These are phyloP conservation scores for Pilatotrama ljubarskyi DNA, from an alignment of 768 basidiomycete genomes.

Conservation along the genomic window DNA sequence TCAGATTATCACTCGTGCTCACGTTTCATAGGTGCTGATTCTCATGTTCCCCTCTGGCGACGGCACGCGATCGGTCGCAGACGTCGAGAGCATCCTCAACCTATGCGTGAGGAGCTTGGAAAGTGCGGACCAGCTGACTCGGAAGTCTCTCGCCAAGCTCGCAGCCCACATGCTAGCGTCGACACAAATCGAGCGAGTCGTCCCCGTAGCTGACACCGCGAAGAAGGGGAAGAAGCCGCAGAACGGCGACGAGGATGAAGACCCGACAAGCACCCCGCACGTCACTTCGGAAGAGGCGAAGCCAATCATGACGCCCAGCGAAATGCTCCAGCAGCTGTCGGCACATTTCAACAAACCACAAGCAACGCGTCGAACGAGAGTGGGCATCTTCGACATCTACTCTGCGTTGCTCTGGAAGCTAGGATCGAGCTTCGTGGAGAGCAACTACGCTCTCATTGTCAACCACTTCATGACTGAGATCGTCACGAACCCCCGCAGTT, in stretches of 20 bases:
- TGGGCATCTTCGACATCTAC: constrained; percentile 90
- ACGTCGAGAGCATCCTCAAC: constrained; percentile 74
- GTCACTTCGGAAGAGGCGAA: constrained; percentile 51
- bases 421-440: constrained; percentile 77
- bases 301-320: constrained; percentile 68
- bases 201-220: constrained; percentile 44
- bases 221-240: constrained; percentile 61
- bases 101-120: constrained; percentile 77
- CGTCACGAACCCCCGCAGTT: constrained; percentile 57
- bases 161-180: constrained; percentile 82
- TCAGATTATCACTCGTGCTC: background rate
- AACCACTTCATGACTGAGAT: constrained; percentile 80
- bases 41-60: constrained; percentile 62
- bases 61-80: constrained; percentile 56
- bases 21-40: constrained; percentile 43
- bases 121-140: constrained; percentile 77
- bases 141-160: constrained; percentile 77
- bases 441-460: constrained; percentile 77
- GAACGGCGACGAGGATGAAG: constrained; percentile 47
- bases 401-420: constrained; percentile 72
- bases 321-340: constrained; percentile 85
- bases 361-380: constrained; percentile 66
- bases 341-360: constrained; percentile 76
- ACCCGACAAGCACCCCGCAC: constrained; percentile 52
- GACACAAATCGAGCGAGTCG: constrained; percentile 69